Evolutionary conservation across 2,329 filamentous ascomycete genomes (phyloP), one percentile per base, ranked within the genome.

Genomic region (Phyllosticta citrichinensis): DNA sequence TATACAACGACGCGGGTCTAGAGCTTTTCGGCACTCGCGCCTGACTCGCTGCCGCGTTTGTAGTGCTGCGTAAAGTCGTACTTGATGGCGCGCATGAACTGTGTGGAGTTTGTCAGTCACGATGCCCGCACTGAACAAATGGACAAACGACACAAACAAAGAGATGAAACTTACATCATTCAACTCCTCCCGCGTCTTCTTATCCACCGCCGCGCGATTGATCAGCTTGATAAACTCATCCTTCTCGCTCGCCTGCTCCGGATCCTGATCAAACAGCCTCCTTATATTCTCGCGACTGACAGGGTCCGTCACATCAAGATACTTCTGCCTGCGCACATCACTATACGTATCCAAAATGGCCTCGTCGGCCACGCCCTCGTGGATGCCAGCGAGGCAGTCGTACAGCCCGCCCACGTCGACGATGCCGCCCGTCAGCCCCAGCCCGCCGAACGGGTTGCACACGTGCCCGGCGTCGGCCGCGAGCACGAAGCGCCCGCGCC

Each of bases 391-490:
- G 10, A 87, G 75, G 66, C 83, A 85, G 65, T 87, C 83, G 62
- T 79, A 83, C 5, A 87, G 75, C 0, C 82, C 82, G 11, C 82
- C 83, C 2, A 84, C 78, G 64, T 87, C 84, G n/a, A 83, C 81
- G 60, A 87, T 82, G 0, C 84, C 84, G 5, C 83, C 83, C 0
- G 83, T 86, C 56, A 87, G 79, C 1, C 84, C 84, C 17, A 86
- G 73, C 0, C 84, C 84, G 54, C 84, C 84, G 71, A 80, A 80
- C 20, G 79, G 78, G 63, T 81, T 80, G 65, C 79, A 80, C n/a
- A 81, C 64, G 68, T 86, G 84, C 2, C 83, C 84, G 2, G 84
- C 83, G 71, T 87, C 84, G 0, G 83, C 83, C 1, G 80, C 83
- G 0, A 87, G 73, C 5, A 85, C 62, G 50, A 86, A 73, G 6